Percentiles rank a stretch among this genome's conserved stretches.
These are phyloP conservation scores for Carex kokanica DNA, from an alignment of 176 grass and related monocot species.

Conservation along the genomic window DNA sequence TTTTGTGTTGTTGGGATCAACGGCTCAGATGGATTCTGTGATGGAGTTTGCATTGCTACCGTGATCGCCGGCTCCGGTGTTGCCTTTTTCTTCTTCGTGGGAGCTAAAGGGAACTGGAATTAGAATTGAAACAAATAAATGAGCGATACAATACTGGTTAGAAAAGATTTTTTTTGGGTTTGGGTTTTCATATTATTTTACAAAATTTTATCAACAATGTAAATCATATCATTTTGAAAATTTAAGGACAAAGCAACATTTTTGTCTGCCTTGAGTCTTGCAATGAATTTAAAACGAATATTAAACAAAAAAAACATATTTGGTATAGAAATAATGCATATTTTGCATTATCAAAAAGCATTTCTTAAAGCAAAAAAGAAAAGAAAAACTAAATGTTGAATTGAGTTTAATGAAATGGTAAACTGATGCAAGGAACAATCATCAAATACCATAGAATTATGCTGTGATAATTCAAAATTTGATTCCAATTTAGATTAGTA, in stretches of 20 bases:
- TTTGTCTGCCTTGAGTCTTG: background rate
- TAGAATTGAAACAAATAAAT: background rate
- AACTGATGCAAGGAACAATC: slow-evolving; percentile 17
- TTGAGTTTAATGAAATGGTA: background rate
- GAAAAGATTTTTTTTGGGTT: background rate
- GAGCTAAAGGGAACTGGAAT: slow-evolving; percentile 12
- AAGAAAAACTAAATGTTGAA: slow-evolving; percentile 2
- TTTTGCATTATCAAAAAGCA: no score
- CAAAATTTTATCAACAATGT: background rate
- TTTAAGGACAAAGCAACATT: no score
- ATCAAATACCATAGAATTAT: background rate
- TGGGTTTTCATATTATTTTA: background rate
- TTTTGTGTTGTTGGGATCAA: background rate
- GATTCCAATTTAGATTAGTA: background rate
- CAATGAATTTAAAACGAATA: slow-evolving; percentile 30
- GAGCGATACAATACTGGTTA: background rate
- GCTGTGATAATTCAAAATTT: background rate
- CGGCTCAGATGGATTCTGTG: slow-evolving; percentile 7
- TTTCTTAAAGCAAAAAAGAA: background rate
- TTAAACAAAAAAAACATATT: background rate
- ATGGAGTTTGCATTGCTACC: background rate
- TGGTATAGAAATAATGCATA: no score
- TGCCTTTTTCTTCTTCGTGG: background rate
- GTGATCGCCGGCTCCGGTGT: background rate
- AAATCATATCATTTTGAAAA: background rate